Evolutionary conservation across 495 filamentous ascomycete species (phyloP).

Genomic region (Articulospora tetracladia): DNA sequence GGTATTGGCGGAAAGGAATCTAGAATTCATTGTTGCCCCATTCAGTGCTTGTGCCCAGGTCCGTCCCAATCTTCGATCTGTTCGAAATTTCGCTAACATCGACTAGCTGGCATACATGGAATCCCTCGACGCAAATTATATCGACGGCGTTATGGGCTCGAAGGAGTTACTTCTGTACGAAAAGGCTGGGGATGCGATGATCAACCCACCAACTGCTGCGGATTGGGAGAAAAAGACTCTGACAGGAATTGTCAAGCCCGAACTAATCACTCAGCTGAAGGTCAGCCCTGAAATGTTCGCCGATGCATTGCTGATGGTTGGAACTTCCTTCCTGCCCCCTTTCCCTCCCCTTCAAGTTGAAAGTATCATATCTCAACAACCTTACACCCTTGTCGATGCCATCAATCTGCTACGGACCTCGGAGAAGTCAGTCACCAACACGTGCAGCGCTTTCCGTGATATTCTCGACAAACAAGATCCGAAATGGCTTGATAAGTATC

Average conservation of each 20-base stretch:
- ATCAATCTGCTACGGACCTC: conserved; percentile 66
- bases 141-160: conserved; percentile 77
- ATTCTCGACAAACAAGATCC: conserved; percentile 64
- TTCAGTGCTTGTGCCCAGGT: conserved; percentile 91
- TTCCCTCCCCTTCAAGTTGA: conserved; percentile 70
- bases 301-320: conserved; percentile 79
- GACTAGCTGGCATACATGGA: conserved; percentile 77
- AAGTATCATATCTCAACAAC: conserved; percentile 38
- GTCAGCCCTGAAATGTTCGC: conserved; percentile 70
- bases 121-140: conserved; percentile 59
- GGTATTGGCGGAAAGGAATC: conserved; percentile 60
- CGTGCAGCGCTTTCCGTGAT: conserved; percentile 68
- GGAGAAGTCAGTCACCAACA: conserved; percentile 55
- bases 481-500: conserved; percentile 79
- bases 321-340: conserved; percentile 70
- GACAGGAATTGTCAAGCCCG: conserved; percentile 65
- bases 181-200: conserved; percentile 35
- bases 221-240: conserved; percentile 66
- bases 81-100: not conserved
- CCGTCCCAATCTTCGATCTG: conserved; percentile 15
- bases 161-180: conserved; percentile 84
- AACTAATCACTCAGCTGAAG: conserved; percentile 64
- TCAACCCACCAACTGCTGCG: conserved; percentile 11
- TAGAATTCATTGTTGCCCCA: conserved; percentile 83
- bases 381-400: conserved; percentile 61